Percentiles rank a stretch among this genome's conserved stretches.
Conservation (phyloP, 495 filamentous ascomycete species). For the Podospora appendiculata region DNA sequence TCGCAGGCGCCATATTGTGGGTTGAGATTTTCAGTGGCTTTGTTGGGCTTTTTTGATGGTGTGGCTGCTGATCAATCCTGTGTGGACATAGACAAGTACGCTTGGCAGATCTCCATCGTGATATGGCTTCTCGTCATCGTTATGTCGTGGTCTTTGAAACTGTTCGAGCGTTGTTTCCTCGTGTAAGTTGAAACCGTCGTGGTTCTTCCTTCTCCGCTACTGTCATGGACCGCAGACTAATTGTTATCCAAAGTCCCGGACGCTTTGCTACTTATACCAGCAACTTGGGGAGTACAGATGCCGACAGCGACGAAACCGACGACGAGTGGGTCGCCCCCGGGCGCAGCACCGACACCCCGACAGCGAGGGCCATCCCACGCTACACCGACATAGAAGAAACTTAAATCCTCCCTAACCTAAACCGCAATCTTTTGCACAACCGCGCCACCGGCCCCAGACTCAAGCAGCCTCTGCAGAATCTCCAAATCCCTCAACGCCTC, state of each 20-base stretch:
- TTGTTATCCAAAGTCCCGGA: too few species aligned
- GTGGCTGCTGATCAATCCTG: neutral
- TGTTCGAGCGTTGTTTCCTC: neutral
- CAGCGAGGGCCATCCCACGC: too few species aligned
- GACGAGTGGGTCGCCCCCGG: too few species aligned
- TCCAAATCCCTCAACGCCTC: constrained; percentile 66
- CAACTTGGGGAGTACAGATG: too few species aligned
- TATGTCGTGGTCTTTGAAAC: constrained; percentile 2
- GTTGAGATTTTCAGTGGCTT: neutral
- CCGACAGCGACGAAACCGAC: too few species aligned
- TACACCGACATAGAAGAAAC: too few species aligned
- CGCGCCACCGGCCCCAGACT: constrained; percentile 50
- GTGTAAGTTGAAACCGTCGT: neutral
- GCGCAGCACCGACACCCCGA: too few species aligned
- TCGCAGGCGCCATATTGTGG: constrained; percentile 32
- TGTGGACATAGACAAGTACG: constrained; percentile 20
- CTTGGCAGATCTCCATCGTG: constrained; percentile 31
- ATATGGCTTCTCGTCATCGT: constrained; percentile 25
- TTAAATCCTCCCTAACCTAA: neutral
- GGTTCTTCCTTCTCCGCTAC: too few species aligned
- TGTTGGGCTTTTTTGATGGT: neutral
- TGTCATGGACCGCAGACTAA: too few species aligned
- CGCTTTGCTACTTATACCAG: too few species aligned
- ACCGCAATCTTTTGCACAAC: constrained; percentile 8
- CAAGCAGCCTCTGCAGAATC: constrained; percentile 55